Evolutionary conservation across 345 rosid species (phyloP).

Genomic region (Citrus medica): DNA sequence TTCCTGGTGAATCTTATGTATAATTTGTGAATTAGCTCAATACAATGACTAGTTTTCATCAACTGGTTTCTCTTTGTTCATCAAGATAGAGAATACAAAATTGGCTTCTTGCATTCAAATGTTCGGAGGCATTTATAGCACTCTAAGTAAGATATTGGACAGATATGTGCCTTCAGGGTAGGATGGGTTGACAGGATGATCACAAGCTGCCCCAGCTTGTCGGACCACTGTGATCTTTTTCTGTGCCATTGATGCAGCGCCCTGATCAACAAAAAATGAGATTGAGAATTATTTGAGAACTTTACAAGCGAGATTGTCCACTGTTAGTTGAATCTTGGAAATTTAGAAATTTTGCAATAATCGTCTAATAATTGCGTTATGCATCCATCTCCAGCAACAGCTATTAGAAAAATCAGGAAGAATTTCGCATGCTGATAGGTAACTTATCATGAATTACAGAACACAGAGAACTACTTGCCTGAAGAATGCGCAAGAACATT

Average conservation of each 20-base stretch:
- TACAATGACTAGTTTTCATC: conserved; percentile 2
- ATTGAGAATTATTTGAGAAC: neutral
- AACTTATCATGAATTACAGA: neutral
- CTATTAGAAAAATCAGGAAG: neutral
- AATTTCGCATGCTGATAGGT: neutral
- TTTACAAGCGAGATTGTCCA: neutral
- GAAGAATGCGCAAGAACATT: conserved; percentile 56
- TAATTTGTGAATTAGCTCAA: conserved; percentile 8
- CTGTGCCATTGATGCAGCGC: conserved; percentile 66
- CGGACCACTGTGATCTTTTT: conserved; percentile 62
- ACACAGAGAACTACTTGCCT: conserved; percentile 37
- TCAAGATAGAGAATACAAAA: neutral
- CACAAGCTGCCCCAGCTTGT: conserved; percentile 77
- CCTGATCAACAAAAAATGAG: conserved; percentile 21
- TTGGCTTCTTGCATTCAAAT: neutral
- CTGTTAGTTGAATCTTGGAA: neutral
- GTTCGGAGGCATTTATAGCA: conserved; percentile 18
- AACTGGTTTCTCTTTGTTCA: neutral
- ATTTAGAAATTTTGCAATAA: neutral
- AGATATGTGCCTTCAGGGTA: conserved; percentile 87
- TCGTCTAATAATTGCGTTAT: too few species aligned
- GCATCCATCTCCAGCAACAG: neutral
- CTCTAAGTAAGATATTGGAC: conserved; percentile 60
- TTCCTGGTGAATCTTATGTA: neutral
- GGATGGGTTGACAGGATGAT: conserved; percentile 84